Evolutionary conservation across 2,329 filamentous ascomycete species (phyloP), one percentile per base, ranked within the genome.

Genomic region (Sporothrix variecibatus): DNA sequence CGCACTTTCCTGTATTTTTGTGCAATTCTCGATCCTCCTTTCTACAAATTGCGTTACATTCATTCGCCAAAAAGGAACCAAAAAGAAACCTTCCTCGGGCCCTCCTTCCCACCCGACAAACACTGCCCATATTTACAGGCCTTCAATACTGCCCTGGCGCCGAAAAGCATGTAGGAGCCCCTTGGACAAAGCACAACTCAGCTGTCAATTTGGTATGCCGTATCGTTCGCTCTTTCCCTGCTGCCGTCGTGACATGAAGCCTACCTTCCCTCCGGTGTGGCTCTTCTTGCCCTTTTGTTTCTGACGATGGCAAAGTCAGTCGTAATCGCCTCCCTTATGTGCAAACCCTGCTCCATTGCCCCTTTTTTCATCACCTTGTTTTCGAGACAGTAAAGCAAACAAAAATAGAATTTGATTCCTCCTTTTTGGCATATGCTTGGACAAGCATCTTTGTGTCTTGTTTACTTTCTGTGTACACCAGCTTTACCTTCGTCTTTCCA

Each of bases 91-190:
- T 40, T n/a, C 51, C 65, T 71, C 72, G 53, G 67, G 26, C 58
- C 58, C 40, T 64, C 67, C 43, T 71, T 64, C 68, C 67, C 31
- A 38, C 43, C 72, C 72, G 67, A 67, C 67, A 56, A 60, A 38
- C 67, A 31, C 46, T 70, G 40, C 53, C 28, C 9, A 34, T 69
- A 7, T 38, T 28, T 26, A 34, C 56, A 60, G n/a, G 15, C 62
- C 38, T 43, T 34, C 46, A 58, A 34, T 43, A n/a, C 60, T 56
- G 34, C 34, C 51, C 31, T 46, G 26, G 49, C 12, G 28, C 46
- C 34, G 43, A 68, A 56, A 58, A 38, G 68, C 15, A 56, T 68
- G 56, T 62, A 68, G 49, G 71, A 72, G 60, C 71, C 71, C 71
- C 60, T 68, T 31, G 28, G 17, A 46, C 69, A n/a, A 49, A 17